These are phyloP conservation scores for Evernia prunastri DNA, from an alignment of 495 filamentous ascomycete genomes.

Conservation along the genomic window DNA sequence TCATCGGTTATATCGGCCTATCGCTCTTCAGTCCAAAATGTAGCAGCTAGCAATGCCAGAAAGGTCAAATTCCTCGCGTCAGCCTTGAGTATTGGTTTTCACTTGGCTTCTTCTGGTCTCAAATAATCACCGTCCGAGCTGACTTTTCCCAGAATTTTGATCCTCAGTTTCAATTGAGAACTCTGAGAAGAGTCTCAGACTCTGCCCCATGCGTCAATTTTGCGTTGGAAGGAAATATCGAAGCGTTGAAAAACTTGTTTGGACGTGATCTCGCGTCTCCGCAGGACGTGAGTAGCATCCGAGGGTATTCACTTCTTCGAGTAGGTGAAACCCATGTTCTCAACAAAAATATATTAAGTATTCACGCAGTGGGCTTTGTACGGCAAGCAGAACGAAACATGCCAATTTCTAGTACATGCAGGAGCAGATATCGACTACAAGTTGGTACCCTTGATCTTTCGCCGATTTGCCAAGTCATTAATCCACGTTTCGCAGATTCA, in stretches of 20 bases:
- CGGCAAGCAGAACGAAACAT: constrained; percentile 29
- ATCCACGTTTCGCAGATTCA: constrained; percentile 14
- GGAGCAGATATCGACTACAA: constrained; percentile 32
- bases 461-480: not conserved
- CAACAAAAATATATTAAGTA: not conserved
- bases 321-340: constrained; percentile 7
- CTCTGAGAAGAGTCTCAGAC: constrained; percentile 20
- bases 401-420: constrained; percentile 28
- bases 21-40: constrained; percentile 6
- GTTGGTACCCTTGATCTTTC: constrained; percentile 5
- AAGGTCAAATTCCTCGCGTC: not conserved
- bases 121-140: constrained; percentile 9
- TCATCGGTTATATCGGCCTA: constrained; percentile 14
- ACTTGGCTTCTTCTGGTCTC: constrained; percentile 18
- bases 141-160: constrained; percentile 3
- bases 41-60: not conserved
- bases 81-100: constrained; percentile 20
- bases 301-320: constrained; percentile 21
- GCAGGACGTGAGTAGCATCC: constrained; percentile 18
- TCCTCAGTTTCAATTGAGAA: constrained; percentile 13
- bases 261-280: constrained; percentile 15
- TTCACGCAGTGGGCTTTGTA: constrained; percentile 30
- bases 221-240: constrained; percentile 19
- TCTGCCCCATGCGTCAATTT: constrained; percentile 22
- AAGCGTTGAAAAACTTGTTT: constrained; percentile 17